These are phyloP conservation scores for Trichophyton simii DNA, from an alignment of 2,329 filamentous ascomycete genomes.

Conservation along the genomic window DNA sequence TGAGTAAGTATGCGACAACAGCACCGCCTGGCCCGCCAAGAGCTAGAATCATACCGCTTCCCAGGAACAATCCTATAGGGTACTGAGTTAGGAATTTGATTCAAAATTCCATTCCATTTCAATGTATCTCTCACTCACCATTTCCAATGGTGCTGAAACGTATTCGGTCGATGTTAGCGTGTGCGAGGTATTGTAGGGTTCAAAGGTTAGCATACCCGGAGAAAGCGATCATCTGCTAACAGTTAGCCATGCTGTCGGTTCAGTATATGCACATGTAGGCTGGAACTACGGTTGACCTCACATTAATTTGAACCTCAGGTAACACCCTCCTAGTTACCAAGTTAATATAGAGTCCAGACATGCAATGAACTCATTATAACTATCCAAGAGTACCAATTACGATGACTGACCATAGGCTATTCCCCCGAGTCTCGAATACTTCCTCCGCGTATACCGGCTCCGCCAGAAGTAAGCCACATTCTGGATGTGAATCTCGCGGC, in stretches of 20 bases:
- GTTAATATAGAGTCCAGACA: neutral
- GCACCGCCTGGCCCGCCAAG: constrained; percentile 31
- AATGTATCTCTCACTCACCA: constrained; percentile 16
- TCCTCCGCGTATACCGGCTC: constrained; percentile 5
- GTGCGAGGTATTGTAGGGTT: neutral
- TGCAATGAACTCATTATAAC: neutral
- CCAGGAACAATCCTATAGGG: constrained; percentile 28
- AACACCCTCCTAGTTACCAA: constrained; percentile 25
- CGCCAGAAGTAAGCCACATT: neutral
- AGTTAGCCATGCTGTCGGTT: neutral
- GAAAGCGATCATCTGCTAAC: constrained; percentile 33
- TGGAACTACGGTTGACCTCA: constrained; percentile 3
- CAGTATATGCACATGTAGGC: neutral
- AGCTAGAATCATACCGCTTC: constrained; percentile 29
- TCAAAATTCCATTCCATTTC: neutral
- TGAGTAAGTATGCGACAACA: constrained; percentile 30
- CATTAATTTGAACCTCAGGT: constrained; percentile 32
- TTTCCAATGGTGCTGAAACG: constrained; percentile 28
- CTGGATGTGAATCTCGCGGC: neutral
- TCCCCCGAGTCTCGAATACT: constrained; percentile 2
- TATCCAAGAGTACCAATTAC: neutral
- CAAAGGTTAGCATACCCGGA: constrained; percentile 24
- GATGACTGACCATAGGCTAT: constrained; percentile 7
- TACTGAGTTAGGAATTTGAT: neutral
- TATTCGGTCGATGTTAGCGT: constrained; percentile 7